Evolutionary conservation across 345 rosid species (phyloP).

Genomic region (Diplotaxis tenuifolia): DNA sequence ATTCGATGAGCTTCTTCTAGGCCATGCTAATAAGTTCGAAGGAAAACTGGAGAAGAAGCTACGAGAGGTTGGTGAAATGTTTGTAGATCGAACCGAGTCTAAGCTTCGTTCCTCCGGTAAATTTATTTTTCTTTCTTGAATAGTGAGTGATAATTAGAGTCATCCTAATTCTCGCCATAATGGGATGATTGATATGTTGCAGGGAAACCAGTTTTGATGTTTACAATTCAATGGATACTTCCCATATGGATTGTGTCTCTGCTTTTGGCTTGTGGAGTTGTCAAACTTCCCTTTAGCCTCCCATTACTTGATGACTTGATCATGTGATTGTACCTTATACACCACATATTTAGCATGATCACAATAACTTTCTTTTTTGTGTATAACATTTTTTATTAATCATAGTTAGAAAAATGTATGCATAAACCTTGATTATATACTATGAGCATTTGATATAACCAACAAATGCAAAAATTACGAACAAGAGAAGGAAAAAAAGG

Average conservation of each 20-base stretch:
- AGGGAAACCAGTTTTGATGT: conserved; percentile 64
- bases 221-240: conserved; percentile 51
- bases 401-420: not conserved
- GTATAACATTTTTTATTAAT: not conserved
- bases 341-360: not conserved
- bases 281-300: conserved; percentile 60
- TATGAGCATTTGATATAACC: no score
- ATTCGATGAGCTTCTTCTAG: conserved; percentile 50
- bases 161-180: not conserved
- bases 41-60: conserved; percentile 61
- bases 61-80: conserved; percentile 69
- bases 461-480: no score
- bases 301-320: conserved; percentile 66
- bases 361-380: not conserved
- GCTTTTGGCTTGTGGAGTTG: conserved; percentile 54
- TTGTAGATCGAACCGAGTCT: conserved; percentile 46
- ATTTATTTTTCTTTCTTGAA: not conserved
- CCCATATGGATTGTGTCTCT: conserved; percentile 62
- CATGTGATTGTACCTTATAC: conserved; percentile 33
- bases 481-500: no score
- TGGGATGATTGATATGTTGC: conserved; percentile 10
- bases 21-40: conserved; percentile 46
- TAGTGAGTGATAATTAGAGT: not conserved
- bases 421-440: no score
- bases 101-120: conserved; percentile 57